phyloP scores from a whole-genome alignment of 495 filamentous ascomycete species.

The Lentithecium fluviatile region DNA sequence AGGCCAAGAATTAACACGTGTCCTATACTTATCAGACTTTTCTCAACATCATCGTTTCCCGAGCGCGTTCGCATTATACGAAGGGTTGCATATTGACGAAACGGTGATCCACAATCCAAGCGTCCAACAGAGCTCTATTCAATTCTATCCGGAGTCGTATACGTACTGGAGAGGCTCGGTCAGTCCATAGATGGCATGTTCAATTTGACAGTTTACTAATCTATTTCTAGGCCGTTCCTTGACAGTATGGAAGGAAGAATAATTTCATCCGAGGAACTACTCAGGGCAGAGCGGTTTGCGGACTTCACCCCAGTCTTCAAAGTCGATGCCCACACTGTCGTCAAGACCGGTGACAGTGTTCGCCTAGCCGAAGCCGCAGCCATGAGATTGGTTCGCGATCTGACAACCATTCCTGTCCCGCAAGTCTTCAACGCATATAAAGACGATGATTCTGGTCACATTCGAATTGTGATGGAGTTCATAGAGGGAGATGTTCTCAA shows the following conservation, averaged over 20 bases:
- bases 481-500: conserved; percentile 20
- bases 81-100: no score
- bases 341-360: conserved; percentile 25
- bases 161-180: no score
- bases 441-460: conserved; percentile 19
- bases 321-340: conserved; percentile 21
- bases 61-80: no score
- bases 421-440: conserved; percentile 27
- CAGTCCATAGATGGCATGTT: no score
- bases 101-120: no score
- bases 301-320: conserved; percentile 27
- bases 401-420: conserved; percentile 25
- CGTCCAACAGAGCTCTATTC: no score
- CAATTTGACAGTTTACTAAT: no score
- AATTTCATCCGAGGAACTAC: conserved; percentile 20
- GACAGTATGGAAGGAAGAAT: conserved; percentile 22
- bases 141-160: no score
- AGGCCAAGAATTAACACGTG: no score
- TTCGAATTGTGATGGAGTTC: conserved; percentile 28
- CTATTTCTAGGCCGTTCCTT: no score
- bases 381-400: conserved; percentile 26
- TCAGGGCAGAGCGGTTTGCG: conserved; percentile 19
- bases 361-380: conserved; percentile 27
- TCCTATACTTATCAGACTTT: no score
- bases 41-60: no score